Evolutionary conservation across 2,329 filamentous ascomycete genomes (phyloP).

Genomic region (Periconia macrospinosa): DNA sequence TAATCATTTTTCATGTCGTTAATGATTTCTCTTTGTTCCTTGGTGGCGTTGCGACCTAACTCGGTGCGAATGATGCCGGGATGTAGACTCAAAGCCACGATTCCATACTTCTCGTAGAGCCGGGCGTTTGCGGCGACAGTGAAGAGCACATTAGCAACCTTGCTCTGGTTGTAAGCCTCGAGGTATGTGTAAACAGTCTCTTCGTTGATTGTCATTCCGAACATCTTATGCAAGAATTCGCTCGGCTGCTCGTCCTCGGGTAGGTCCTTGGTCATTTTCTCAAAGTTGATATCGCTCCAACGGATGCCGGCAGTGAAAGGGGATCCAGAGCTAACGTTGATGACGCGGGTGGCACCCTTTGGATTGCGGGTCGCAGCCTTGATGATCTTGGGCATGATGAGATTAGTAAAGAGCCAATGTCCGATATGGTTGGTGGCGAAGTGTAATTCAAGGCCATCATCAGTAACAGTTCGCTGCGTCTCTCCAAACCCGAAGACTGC

Average conservation of each 20-base stretch:
- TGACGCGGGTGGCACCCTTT: constrained; percentile 4
- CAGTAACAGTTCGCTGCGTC: constrained; percentile 20
- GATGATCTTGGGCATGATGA: constrained; percentile 42
- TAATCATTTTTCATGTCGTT: background rate
- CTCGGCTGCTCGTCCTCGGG: constrained; percentile 3
- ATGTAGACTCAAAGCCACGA: background rate
- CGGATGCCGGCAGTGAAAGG: constrained; percentile 4
- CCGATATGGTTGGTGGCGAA: constrained; percentile 45
- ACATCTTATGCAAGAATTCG: background rate
- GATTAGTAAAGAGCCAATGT: constrained; percentile 45
- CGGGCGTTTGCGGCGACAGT: background rate
- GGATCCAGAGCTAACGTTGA: constrained; percentile 3
- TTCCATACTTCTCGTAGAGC: constrained; percentile 2
- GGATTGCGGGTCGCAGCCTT: constrained; percentile 26
- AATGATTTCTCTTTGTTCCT: background rate
- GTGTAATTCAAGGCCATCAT: constrained; percentile 41
- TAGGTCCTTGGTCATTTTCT: constrained; percentile 1
- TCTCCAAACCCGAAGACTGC: constrained; percentile 26
- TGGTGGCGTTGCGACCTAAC: background rate
- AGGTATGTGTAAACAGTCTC: constrained; percentile 5
- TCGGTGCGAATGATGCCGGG: background rate
- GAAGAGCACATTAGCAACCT: constrained; percentile 14
- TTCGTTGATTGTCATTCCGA: background rate
- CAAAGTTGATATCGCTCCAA: constrained; percentile 11
- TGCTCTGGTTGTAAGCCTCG: constrained; percentile 14